These are phyloP conservation scores for Salix purpurea DNA, from an alignment of 345 rosid species.

Conservation along the genomic window DNA sequence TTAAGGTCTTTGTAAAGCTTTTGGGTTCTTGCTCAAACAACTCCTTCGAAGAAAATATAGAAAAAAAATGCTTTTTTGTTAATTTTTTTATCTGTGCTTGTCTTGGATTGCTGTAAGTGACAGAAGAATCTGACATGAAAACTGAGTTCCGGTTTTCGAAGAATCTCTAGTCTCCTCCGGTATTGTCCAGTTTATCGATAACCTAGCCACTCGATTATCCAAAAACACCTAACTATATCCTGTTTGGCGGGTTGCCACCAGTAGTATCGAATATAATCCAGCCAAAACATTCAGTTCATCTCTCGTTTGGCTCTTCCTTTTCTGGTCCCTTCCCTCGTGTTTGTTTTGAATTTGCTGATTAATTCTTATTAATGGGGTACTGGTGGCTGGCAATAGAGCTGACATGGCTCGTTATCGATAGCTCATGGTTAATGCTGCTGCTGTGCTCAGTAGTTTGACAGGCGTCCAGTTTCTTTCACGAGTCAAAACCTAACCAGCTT, in stretches of 20 bases:
- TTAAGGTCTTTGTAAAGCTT: conserved; percentile 5
- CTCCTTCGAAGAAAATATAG: not conserved
- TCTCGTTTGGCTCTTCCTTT: not conserved
- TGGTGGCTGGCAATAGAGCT: not conserved
- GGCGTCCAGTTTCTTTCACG: not conserved
- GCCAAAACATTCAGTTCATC: not conserved
- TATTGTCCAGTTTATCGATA: not conserved
- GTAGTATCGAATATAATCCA: not conserved
- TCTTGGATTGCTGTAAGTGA: not conserved
- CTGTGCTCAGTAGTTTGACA: not conserved
- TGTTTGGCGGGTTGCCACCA: not conserved
- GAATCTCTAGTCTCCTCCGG: conserved; percentile 11
- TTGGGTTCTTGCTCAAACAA: not conserved
- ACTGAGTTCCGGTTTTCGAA: conserved; percentile 10
- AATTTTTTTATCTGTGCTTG: not conserved
- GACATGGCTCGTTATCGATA: not conserved
- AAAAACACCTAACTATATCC: not conserved
- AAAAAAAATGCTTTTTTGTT: not conserved
- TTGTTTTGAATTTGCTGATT: not conserved
- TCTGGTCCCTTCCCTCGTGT: not conserved
- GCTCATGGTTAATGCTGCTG: not conserved
- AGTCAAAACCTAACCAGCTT: not conserved
- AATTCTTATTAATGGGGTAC: too few relatives aligned
- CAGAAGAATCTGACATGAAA: not conserved
- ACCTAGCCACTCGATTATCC: not conserved